A percentile compares a stretch with the other conserved stretches of the same genome.
phyloP scores from a whole-genome alignment of 1,284 basidiomycete genomes.

The Leccinum subfulvum region DNA sequence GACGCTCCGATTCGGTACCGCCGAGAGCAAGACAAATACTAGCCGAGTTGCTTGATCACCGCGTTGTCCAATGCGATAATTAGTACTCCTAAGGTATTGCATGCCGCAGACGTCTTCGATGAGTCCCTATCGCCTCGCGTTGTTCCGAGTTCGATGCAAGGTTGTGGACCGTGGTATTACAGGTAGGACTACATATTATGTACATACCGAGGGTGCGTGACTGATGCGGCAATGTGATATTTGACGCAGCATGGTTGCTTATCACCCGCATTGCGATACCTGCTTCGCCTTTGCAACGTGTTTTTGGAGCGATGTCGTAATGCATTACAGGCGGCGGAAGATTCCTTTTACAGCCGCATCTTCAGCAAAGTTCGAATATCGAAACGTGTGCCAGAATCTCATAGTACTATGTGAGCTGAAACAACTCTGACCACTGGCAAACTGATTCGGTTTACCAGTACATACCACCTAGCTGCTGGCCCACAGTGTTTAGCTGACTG shows the following conservation, averaged over 20 bases:
- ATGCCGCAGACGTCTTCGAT: not conserved
- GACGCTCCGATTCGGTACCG: not conserved
- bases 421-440: not conserved
- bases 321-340: not conserved
- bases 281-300: constrained; percentile 12
- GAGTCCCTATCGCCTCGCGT: not conserved
- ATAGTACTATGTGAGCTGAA: not conserved
- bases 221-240: not conserved
- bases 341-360: not conserved
- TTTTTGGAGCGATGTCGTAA: not conserved
- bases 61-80: not conserved
- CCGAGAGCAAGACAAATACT: not conserved
- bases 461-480: not conserved
- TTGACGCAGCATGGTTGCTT: not conserved
- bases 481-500: not conserved
- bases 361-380: not conserved
- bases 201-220: constrained; percentile 4
- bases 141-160: not conserved
- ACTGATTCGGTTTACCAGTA: not conserved
- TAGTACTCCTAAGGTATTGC: not conserved
- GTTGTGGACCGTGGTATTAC: too few species aligned
- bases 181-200: not conserved
- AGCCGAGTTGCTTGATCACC: not conserved
- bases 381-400: not conserved
- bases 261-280: not conserved